A percentile compares a stretch with the other conserved stretches of the same genome.
These are phyloP conservation scores for Ceratobasidium sp. DNA, from an alignment of 1,284 basidiomycete genomes.

Conservation along the genomic window DNA sequence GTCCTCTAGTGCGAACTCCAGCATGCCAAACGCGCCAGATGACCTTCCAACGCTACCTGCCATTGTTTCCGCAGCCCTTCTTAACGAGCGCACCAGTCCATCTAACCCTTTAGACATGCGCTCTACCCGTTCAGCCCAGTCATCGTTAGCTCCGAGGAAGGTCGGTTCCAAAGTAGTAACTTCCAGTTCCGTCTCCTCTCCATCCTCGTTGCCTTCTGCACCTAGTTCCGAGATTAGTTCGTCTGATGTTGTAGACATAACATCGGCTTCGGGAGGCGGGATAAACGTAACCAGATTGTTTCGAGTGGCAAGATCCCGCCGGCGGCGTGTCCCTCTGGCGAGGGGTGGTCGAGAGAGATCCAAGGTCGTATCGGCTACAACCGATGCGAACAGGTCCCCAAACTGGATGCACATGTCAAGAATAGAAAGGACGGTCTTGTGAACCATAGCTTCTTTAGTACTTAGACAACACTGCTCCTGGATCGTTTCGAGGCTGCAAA, in stretches of 20 bases:
- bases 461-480: constrained; percentile 77
- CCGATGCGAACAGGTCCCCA: constrained; percentile 72
- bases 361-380: constrained; percentile 68
- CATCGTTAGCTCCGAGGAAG: constrained; percentile 60
- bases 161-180: constrained; percentile 60
- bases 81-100: constrained; percentile 75
- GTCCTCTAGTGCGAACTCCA: constrained; percentile 84
- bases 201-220: constrained; percentile 59
- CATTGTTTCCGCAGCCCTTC: constrained; percentile 58
- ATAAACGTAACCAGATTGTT: constrained; percentile 74
- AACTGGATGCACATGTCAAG: constrained; percentile 82
- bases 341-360: constrained; percentile 67
- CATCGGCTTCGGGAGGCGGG: constrained; percentile 55
- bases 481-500: constrained; percentile 71
- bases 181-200: constrained; percentile 56
- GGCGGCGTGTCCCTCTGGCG: constrained; percentile 56
- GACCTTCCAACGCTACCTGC: constrained; percentile 66
- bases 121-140: constrained; percentile 67
- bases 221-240: constrained; percentile 60
- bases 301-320: constrained; percentile 67
- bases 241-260: constrained; percentile 29
- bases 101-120: constrained; percentile 78
- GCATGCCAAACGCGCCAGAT: constrained; percentile 74
- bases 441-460: constrained; percentile 71
- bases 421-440: constrained; percentile 74